phyloP scores from a whole-genome alignment of 2,329 filamentous ascomycete genomes.

The Fusarium secorum region DNA sequence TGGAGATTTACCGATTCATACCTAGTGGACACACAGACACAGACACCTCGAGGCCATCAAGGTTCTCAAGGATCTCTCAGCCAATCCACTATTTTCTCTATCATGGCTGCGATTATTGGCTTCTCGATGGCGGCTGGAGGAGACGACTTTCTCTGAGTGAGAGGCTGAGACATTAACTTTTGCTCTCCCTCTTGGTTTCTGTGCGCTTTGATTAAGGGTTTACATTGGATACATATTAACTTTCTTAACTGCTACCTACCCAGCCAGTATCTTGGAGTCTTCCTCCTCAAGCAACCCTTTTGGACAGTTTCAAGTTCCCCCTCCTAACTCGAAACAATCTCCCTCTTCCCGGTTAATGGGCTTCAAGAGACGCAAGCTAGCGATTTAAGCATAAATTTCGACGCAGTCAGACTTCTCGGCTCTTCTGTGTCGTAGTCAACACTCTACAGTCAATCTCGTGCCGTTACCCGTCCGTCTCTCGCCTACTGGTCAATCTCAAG shows the following conservation, averaged over 20 bases:
- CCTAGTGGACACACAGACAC: constrained; percentile 7
- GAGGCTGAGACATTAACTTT: constrained; percentile 32
- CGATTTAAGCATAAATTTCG: constrained; percentile 22
- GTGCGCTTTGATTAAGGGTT: neutral
- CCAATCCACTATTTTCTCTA: constrained; percentile 23
- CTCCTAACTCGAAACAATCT: neutral
- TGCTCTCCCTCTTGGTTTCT: constrained; percentile 1
- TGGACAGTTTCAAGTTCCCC: constrained; percentile 1
- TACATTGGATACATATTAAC: neutral
- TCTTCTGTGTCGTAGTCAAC: neutral
- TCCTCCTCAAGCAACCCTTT: constrained; percentile 9
- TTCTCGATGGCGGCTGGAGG: neutral
- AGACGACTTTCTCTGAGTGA: constrained; percentile 2
- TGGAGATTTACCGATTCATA: constrained; percentile 25
- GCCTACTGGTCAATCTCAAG: neutral
- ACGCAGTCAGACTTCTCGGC: constrained; percentile 3
- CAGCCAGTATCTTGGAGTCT: neutral
- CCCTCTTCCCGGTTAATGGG: neutral
- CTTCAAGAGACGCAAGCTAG: neutral
- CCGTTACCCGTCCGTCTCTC: neutral
- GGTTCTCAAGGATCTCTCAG: constrained; percentile 37
- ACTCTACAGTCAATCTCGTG: neutral
- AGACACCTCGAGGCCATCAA: constrained; percentile 9
- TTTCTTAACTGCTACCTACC: neutral
- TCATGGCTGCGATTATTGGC: constrained; percentile 7